Evolutionary conservation across 495 filamentous ascomycete genomes (phyloP).

Genomic region (Mycothermus thermophilus): DNA sequence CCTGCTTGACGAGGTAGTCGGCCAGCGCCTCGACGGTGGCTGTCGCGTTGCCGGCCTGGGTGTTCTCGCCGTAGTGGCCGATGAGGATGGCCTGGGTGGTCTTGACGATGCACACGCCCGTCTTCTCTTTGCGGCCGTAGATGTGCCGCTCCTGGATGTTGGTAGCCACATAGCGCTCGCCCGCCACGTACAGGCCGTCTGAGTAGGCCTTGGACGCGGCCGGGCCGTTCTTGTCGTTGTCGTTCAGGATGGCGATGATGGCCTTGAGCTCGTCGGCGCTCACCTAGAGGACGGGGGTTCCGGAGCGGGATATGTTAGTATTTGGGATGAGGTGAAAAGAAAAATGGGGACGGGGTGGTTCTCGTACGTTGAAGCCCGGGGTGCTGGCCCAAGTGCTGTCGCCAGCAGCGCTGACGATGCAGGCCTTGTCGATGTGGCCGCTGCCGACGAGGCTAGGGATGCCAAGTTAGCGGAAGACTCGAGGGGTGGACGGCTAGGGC

Average conservation of each 20-base stretch:
- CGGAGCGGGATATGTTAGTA: not conserved
- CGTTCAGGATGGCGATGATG: conserved; percentile 29
- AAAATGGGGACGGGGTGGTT: not conserved
- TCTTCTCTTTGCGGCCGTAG: conserved; percentile 78
- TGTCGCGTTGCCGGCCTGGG: conserved; percentile 51
- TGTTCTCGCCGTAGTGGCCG: conserved; percentile 62
- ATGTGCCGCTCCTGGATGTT: conserved; percentile 62
- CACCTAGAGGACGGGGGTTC: conserved; percentile 28
- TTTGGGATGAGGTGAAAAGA: not conserved
- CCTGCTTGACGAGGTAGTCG: conserved; percentile 56
- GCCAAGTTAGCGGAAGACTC: not conserved
- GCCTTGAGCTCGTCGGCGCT: conserved; percentile 45
- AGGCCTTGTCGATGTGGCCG: conserved; percentile 73
- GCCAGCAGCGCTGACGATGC: conserved; percentile 70
- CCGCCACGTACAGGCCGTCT: conserved; percentile 56
- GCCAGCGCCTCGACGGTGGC: conserved; percentile 52
- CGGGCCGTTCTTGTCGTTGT: conserved; percentile 22
- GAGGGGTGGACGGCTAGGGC: no score
- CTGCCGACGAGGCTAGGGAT: conserved; percentile 59
- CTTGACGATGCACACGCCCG: conserved; percentile 66
- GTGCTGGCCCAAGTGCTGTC: conserved; percentile 73
- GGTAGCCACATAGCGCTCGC: conserved; percentile 56
- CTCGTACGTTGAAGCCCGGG: conserved; percentile 54
- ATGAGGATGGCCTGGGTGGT: conserved; percentile 76
- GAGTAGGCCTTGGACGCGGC: conserved; percentile 34